These are phyloP conservation scores for Catunica adiposa DNA, from an alignment of 2,329 filamentous ascomycete genomes.

Conservation along the genomic window DNA sequence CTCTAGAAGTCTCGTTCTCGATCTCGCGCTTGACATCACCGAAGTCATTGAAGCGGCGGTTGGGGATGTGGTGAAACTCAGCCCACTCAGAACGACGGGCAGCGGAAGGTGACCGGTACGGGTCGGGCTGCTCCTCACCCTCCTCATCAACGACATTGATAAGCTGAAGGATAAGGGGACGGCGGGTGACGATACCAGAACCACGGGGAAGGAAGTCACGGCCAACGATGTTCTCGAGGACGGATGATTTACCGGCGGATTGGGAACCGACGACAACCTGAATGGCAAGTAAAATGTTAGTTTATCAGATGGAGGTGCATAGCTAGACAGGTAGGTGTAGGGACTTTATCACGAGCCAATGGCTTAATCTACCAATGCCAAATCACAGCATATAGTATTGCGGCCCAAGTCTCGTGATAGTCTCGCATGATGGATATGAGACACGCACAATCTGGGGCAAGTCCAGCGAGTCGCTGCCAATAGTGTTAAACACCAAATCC, in stretches of 20 bases:
- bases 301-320: slow-evolving; percentile 11
- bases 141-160: slow-evolving; percentile 85
- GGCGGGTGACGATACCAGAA: slow-evolving; percentile 87
- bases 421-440: not conserved
- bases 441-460: slow-evolving; percentile 84
- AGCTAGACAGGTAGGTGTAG: not conserved
- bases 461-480: slow-evolving; percentile 95
- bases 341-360: not conserved
- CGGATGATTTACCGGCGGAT: slow-evolving; percentile 94
- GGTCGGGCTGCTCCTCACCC: slow-evolving; percentile 47
- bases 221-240: slow-evolving; percentile 96
- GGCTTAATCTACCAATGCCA: slow-evolving; percentile 7
- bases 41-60: slow-evolving; percentile 81
- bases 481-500: slow-evolving; percentile 98
- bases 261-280: slow-evolving; percentile 97
- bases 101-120: slow-evolving; percentile 63
- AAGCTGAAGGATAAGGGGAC: slow-evolving; percentile 89
- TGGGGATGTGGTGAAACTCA: slow-evolving; percentile 90
- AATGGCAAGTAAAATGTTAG: not conserved
- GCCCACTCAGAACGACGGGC: slow-evolving; percentile 59
- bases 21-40: slow-evolving; percentile 89
- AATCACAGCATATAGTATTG: not conserved
- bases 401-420: not conserved
- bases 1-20: slow-evolving; percentile 86
- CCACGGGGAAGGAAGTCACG: slow-evolving; percentile 92